These are phyloP conservation scores for Aureobasidium musti DNA, from an alignment of 2,329 filamentous ascomycete genomes.

Conservation along the genomic window DNA sequence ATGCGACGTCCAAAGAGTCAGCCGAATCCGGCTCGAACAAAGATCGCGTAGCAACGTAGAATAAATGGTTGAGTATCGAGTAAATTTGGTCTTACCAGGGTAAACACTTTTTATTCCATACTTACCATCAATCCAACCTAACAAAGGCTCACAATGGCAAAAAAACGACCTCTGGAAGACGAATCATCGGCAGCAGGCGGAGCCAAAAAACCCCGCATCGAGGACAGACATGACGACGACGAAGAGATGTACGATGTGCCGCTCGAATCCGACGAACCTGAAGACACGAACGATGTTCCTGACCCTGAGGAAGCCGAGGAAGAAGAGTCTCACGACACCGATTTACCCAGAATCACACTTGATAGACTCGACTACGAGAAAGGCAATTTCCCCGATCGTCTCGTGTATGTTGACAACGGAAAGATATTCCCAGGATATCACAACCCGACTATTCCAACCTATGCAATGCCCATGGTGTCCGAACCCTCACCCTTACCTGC, in stretches of 20 bases:
- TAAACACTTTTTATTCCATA: background rate
- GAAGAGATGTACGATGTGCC: background rate
- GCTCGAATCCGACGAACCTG: background rate
- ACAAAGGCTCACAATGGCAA: background rate
- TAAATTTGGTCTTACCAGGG: background rate
- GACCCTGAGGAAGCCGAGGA: background rate
- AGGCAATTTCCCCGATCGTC: background rate
- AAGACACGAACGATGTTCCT: background rate
- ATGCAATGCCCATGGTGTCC: background rate
- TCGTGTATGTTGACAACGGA: background rate
- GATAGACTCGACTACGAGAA: background rate
- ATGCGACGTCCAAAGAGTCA: background rate
- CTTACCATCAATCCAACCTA: background rate
- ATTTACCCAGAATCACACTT: background rate
- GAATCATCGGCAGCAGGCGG: background rate
- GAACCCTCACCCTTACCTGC: background rate
- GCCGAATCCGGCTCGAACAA: slow-evolving; percentile 1
- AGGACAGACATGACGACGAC: background rate
- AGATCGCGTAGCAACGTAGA: background rate
- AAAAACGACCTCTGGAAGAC: background rate
- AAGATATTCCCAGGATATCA: background rate
- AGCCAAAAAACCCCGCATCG: background rate
- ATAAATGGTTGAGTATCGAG: background rate
- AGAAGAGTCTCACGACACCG: background rate
- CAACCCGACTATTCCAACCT: background rate